A percentile compares a stretch with the other conserved stretches of the same genome.
These are phyloP conservation scores for maize (Zea mays) DNA, from an alignment of 176 grass and related monocot species.

Conservation along the genomic window Zm-B73-REFERENCE-NAM-5.0 NC_050098.1:186755001-186755500, in stretches of 20 bases:
- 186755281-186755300: conserved; percentile 3
- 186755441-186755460: background rate
- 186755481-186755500: background rate
- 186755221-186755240: conserved; percentile 9
- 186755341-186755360: background rate
- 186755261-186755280: conserved; percentile 15
- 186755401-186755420: background rate
- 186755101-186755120: conserved; percentile 60
- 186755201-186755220: conserved; percentile 28
- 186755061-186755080: conserved; percentile 79
- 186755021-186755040: conserved; percentile 80
- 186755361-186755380: background rate
- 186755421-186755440: background rate
- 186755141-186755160: conserved; percentile 27
- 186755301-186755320: background rate
- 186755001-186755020: conserved; percentile 66
- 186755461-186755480: background rate
- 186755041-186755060: conserved; percentile 65
- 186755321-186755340: background rate
- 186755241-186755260: background rate
- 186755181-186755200: conserved; percentile 6
- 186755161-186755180: background rate
- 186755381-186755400: background rate
- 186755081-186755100: conserved; percentile 71
- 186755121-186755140: conserved; percentile 44